phyloP scores from a whole-genome alignment of 1,284 basidiomycete species.

The Moesziomyces parantarcticus region DNA sequence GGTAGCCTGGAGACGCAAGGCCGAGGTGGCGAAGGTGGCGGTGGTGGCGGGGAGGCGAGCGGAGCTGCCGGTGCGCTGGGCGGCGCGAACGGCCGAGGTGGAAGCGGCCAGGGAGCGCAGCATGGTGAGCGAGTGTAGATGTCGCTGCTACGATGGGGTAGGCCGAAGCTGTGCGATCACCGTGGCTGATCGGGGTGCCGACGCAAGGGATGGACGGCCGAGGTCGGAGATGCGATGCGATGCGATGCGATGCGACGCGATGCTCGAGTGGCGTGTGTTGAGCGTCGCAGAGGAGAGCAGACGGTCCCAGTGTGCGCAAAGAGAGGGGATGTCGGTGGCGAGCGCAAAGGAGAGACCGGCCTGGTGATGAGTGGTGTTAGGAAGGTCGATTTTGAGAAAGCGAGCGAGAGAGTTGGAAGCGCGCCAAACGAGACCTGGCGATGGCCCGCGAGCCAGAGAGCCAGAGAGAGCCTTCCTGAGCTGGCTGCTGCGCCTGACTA shows the following conservation, averaged over 20 bases:
- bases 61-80: constrained; percentile 29
- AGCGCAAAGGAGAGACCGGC: not conserved
- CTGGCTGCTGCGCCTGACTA: constrained; percentile 5
- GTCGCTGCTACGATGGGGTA: not conserved
- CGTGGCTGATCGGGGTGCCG: not conserved
- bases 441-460: constrained; percentile 20
- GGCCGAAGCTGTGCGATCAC: not conserved
- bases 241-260: too few relatives aligned
- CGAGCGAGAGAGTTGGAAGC: constrained; percentile 8
- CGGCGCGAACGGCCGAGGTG: constrained; percentile 38
- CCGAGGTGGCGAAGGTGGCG: constrained; percentile 53
- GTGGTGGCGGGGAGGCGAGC: constrained; percentile 23
- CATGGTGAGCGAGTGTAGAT: constrained; percentile 17
- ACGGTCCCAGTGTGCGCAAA: not conserved
- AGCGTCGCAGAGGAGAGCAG: not conserved
- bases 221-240: too few relatives aligned
- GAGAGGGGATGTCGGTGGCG: constrained; percentile 13
- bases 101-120: constrained; percentile 49
- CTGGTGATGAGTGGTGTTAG: constrained; percentile 10
- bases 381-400: constrained; percentile 4
- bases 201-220: too few relatives aligned
- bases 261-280: too few relatives aligned
- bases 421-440: constrained; percentile 31
- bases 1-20: constrained; percentile 52
- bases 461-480: not conserved